Percentiles rank a stretch among this genome's conserved stretches.
phyloP scores from a whole-genome alignment of 345 rosid genomes.

The Nephelium lappaceum region DNA sequence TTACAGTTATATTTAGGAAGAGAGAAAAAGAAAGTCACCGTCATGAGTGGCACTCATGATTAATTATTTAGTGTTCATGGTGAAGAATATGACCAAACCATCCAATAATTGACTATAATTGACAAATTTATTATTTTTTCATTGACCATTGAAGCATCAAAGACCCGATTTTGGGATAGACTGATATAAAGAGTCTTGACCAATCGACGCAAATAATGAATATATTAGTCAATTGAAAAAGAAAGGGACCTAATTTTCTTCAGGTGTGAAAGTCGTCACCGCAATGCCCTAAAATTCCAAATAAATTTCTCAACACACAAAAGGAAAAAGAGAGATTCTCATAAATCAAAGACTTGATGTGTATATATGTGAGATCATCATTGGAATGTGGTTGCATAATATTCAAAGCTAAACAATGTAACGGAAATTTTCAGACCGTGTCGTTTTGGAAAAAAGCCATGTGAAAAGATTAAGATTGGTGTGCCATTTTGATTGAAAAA shows the following conservation, averaged over 20 bases:
- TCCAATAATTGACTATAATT: background rate
- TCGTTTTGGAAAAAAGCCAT: background rate
- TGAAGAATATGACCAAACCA: background rate
- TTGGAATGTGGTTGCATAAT: background rate
- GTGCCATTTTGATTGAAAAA: background rate
- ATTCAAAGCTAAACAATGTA: background rate
- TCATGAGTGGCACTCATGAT: background rate
- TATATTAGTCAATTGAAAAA: background rate
- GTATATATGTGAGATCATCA: background rate
- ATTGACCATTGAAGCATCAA: background rate
- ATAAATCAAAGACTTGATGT: background rate
- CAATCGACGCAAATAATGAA: background rate
- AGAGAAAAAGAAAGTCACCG: background rate
- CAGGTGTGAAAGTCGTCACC: conserved; percentile 9
- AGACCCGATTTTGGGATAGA: background rate
- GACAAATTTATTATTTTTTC: background rate
- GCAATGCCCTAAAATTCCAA: background rate
- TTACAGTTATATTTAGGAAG: background rate
- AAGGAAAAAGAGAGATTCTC: background rate
- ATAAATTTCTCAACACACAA: background rate
- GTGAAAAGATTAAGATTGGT: background rate
- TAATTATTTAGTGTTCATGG: background rate
- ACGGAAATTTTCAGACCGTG: background rate
- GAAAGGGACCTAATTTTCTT: conserved; percentile 10
- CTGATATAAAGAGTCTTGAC: background rate